Evolutionary conservation across 257 asterid genomes (phyloP).

Genomic region (Lavandula angustifolia): DNA sequence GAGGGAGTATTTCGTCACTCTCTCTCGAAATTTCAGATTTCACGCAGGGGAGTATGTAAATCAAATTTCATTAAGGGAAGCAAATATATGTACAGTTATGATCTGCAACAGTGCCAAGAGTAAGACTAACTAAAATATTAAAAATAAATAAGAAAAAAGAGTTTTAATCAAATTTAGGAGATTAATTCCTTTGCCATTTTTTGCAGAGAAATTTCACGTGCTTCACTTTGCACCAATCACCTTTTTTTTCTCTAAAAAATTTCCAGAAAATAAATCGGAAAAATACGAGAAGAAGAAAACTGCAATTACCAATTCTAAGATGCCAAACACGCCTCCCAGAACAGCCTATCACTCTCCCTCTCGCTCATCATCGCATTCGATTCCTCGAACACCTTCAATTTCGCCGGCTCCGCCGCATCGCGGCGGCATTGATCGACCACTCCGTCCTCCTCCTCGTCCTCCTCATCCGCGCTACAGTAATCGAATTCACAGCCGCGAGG

Average conservation of each 20-base stretch:
- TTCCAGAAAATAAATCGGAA: neutral
- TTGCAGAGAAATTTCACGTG: conserved; percentile 13
- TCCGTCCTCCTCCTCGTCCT: conserved; percentile 53
- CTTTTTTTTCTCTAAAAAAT: too few species aligned
- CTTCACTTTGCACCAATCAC: conserved; percentile 1
- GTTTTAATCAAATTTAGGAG: conserved; percentile 7
- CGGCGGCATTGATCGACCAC: conserved; percentile 53
- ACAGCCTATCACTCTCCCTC: conserved; percentile 54
- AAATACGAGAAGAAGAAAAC: neutral
- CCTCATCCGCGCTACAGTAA: neutral
- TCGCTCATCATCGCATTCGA: conserved; percentile 35
- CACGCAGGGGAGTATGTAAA: too few species aligned
- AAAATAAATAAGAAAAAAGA: neutral
- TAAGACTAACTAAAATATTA: neutral
- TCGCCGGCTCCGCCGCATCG: conserved; percentile 23
- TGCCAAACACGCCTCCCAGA: conserved; percentile 76
- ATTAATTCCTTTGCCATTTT: neutral
- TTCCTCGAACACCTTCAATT: conserved; percentile 38
- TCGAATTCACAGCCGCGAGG: conserved; percentile 18
- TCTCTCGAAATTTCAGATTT: neutral
- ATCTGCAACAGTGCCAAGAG: neutral
- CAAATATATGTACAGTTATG: conserved; percentile 27
- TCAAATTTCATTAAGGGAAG: neutral
- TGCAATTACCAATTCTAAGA: conserved; percentile 30
- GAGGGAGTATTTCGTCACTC: neutral